phyloP scores from a whole-genome alignment of 495 filamentous ascomycete genomes.

The Beverwykella pulmonaria region DNA sequence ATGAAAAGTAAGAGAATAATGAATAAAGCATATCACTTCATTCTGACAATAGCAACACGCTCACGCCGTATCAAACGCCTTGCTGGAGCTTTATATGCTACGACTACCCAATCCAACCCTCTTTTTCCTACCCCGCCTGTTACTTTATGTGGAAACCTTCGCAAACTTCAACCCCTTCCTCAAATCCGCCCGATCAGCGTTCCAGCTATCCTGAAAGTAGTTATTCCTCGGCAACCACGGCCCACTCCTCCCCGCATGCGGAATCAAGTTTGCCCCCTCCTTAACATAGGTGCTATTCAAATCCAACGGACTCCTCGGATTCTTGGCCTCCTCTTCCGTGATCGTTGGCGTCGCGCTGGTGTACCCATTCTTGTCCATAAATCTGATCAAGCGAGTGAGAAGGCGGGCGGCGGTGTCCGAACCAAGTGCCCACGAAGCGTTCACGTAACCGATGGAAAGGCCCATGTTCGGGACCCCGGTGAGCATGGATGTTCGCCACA shows the following conservation, averaged over 20 bases:
- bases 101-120: no score
- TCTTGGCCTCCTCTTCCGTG: constrained; percentile 36
- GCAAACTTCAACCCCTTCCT: constrained; percentile 43
- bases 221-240: constrained; percentile 60
- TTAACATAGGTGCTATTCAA: constrained; percentile 58
- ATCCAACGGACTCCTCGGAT: constrained; percentile 49
- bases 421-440: constrained; percentile 63
- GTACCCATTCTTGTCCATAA: constrained; percentile 49
- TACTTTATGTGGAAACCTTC: constrained; percentile 10
- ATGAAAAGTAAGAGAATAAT: no score
- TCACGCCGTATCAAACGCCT: no score
- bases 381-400: constrained; percentile 51
- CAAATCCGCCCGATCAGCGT: constrained; percentile 55
- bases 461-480: constrained; percentile 61
- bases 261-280: constrained; percentile 47
- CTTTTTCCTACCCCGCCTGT: no score
- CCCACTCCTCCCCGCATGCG: constrained; percentile 52
- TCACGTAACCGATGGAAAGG: constrained; percentile 61
- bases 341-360: constrained; percentile 41
- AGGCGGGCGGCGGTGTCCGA: constrained; percentile 58
- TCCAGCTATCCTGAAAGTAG: constrained; percentile 58
- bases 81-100: no score
- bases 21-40: no score
- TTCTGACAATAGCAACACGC: no score
- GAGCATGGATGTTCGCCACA: constrained; percentile 65